These are phyloP conservation scores for Candida palmyrensis DNA, from an alignment of 805 yeast species.

Conservation along the genomic window DNA sequence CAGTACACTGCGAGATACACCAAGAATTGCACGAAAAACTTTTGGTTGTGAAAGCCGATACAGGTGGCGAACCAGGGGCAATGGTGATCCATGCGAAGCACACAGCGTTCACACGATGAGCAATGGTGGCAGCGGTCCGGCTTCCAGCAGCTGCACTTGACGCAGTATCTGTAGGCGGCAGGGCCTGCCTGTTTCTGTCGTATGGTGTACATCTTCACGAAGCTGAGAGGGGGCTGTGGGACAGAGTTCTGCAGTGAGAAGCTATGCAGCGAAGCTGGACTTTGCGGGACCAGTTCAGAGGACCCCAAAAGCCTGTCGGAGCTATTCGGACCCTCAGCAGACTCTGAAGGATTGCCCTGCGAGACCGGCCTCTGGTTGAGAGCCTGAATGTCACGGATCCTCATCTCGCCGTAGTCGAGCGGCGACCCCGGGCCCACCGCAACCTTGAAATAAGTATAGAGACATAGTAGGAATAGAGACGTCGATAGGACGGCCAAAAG, in stretches of 20 bases:
- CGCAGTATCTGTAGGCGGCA: conserved; percentile 51
- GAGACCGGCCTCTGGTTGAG: conserved; percentile 9
- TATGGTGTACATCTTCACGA: conserved; percentile 32
- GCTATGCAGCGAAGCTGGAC: neutral
- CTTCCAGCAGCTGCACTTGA: conserved; percentile 51
- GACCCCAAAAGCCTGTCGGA: neutral
- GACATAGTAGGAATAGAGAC: conserved; percentile 26
- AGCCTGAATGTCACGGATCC: conserved; percentile 14
- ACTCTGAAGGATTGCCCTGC: neutral
- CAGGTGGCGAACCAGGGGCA: conserved; percentile 92
- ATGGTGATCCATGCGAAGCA: conserved; percentile 54
- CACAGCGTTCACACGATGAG: conserved; percentile 42
- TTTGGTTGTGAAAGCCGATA: conserved; percentile 77
- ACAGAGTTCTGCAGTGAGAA: neutral
- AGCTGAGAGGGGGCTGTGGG: conserved; percentile 26
- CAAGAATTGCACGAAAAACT: conserved; percentile 72
- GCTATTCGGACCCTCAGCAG: neutral
- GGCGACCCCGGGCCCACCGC: conserved; percentile 68
- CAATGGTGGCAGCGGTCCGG: conserved; percentile 61
- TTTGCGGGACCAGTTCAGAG: neutral
- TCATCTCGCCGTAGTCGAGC: conserved; percentile 45
- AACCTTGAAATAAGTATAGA: conserved; percentile 50
- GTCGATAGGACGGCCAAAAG: conserved; percentile 18
- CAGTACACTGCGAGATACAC: conserved; percentile 48
- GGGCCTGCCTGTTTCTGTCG: conserved; percentile 40